Evolutionary conservation across 257 asterid species (phyloP).

Genomic region (Solanum piurae): DNA sequence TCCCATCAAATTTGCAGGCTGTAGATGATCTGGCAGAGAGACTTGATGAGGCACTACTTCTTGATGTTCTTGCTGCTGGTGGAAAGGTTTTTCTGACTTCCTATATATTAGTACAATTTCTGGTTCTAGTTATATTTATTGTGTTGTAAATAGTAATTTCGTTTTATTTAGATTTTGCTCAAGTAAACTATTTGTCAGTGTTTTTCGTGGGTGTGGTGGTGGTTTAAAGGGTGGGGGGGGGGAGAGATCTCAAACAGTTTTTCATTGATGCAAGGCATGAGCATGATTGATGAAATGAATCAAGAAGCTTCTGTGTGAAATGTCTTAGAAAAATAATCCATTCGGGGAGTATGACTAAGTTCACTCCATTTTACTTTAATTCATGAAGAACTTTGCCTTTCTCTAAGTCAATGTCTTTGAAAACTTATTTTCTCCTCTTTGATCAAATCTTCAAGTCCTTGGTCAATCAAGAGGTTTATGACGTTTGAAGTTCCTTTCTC

Average conservation of each 20-base stretch:
- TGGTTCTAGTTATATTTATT: not conserved
- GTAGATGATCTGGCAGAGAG: slow-evolving; percentile 43
- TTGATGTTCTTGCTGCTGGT: slow-evolving; percentile 88
- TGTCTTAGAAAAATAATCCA: not conserved
- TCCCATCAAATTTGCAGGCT: slow-evolving; percentile 35
- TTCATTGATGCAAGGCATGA: no score
- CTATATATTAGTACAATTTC: not conserved
- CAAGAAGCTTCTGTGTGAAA: not conserved
- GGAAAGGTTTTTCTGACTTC: slow-evolving; percentile 65
- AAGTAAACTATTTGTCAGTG: not conserved
- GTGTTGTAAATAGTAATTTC: not conserved
- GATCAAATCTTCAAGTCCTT: not conserved
- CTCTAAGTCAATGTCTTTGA: not conserved
- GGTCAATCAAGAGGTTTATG: not conserved
- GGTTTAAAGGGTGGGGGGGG: not conserved
- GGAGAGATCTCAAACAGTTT: not conserved
- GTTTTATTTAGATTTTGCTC: not conserved
- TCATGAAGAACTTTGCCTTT: not conserved
- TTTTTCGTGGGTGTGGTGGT: not conserved
- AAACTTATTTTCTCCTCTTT: not conserved
- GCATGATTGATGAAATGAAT: no score
- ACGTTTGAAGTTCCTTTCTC: not conserved
- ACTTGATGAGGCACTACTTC: slow-evolving; percentile 51
- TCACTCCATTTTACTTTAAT: not conserved
- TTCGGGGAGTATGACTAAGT: not conserved